Evolutionary conservation across 257 asterid genomes (phyloP).

Genomic region (Voacanga thouarsii): DNA sequence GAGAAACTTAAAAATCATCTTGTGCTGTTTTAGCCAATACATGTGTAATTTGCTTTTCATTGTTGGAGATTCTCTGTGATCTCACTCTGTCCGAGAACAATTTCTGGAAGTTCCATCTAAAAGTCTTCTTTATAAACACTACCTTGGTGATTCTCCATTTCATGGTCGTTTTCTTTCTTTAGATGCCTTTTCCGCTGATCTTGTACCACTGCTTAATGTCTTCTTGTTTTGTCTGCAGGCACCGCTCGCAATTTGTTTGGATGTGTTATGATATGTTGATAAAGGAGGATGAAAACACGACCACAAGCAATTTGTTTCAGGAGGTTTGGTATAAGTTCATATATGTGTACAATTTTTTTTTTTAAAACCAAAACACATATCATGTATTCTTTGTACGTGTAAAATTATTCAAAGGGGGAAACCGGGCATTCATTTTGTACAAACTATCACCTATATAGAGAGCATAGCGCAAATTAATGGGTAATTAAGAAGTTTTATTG

Average conservation of each 20-base stretch:
- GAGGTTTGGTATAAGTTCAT: not conserved
- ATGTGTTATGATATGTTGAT: not conserved
- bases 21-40: not conserved
- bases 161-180: not conserved
- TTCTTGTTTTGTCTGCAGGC: constrained; percentile 11
- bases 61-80: not conserved
- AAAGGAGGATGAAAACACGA: not conserved
- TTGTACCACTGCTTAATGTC: not conserved
- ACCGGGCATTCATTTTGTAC: constrained; percentile 1
- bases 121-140: not conserved
- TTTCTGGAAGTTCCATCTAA: not conserved
- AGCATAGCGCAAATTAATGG: not conserved
- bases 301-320: not conserved
- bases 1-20: not conserved
- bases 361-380: not conserved
- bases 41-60: not conserved
- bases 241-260: not conserved
- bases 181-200: not conserved
- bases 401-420: not conserved
- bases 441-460: constrained; percentile 4
- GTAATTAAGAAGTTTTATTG: not conserved
- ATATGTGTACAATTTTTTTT: not conserved
- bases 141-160: not conserved
- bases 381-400: constrained; percentile 5
- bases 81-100: not conserved